Base-by-base conservation (phyloP, 306 rosid genomes). In the Trifolium repens region DNA sequence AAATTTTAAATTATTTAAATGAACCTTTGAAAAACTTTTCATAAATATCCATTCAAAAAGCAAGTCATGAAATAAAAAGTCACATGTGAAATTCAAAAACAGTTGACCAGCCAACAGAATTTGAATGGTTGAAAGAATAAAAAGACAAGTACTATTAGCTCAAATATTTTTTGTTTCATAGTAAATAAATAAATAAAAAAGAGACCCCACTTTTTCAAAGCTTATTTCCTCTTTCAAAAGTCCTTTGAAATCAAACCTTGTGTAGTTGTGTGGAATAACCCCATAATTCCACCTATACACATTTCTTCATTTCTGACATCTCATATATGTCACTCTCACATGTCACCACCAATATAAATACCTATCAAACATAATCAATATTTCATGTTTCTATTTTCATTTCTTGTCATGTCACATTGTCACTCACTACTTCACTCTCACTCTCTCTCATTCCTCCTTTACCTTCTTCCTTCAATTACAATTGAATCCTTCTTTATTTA, bases 131-230 rank as follows among this genome's bases (percentile, higher is more conserved):
- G 66, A 60, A 60, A 60, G 66, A 60, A 30, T 13, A 60, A 60
- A 60, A 13, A 27, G 9, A 59, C 65, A 27, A 59, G 0, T 5
- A 52, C 9, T 13, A 57, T 6, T 12, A 6, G 0, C 66, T 60
- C 17, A 60, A 27, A 27, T 30, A 9, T 30, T 30, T 57, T 60
- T 30, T 59, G 40, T 27, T 60, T 60, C 40, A 60, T 60, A 12
- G 42, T 39, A 60, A 30, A 60, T 60, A 60, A 30, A 60, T 60
- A 60, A 60, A 60, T 60, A 60, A 7, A 5, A 60, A 60, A 60
- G 63, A 57, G 10, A 27, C 17, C 66, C 17, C 40, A 30, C 42
- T 60, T 27, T 60, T 59, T 59, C 17, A 27, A 24, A 57, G 8
- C 35, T 24, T 9, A 22, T 35, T 26, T 24, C 61, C 17, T 27